Conservation (phyloP, 768 basidiomycete genomes). For the Terana coerulea region DNA sequence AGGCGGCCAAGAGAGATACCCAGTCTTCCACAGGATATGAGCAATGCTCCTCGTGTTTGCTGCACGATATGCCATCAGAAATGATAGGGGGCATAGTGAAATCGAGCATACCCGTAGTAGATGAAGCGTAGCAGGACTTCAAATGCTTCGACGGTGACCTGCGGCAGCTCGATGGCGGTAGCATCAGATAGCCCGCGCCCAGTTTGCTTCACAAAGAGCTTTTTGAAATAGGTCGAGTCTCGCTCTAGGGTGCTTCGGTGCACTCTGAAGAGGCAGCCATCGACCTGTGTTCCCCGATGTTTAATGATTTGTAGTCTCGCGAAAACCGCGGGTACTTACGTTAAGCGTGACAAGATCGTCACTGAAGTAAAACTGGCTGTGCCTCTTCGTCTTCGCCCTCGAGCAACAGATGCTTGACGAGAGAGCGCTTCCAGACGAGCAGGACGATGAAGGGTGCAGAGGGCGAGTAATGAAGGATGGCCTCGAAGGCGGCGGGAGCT, state of each 20-base stretch:
- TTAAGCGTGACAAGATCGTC: constrained; percentile 9
- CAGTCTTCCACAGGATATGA: constrained; percentile 27
- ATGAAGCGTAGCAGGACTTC: constrained; percentile 36
- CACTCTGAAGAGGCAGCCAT: constrained; percentile 35
- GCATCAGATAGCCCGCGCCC: constrained; percentile 28
- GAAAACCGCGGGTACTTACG: neutral
- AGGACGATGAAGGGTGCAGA: neutral
- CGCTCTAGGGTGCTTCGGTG: constrained; percentile 36
- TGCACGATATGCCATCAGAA: neutral
- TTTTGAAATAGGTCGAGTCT: constrained; percentile 34
- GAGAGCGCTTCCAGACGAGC: neutral
- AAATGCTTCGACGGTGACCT: constrained; percentile 30
- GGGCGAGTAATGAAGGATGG: neutral
- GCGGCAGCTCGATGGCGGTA: constrained; percentile 30
- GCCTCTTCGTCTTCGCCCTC: neutral
- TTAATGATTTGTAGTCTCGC: neutral
- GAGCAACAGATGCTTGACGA: neutral
- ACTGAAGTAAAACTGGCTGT: constrained; percentile 12
- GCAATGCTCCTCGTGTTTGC: constrained; percentile 17
- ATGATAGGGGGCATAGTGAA: neutral
- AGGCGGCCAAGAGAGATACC: constrained; percentile 36
- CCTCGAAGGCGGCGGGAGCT: neutral
- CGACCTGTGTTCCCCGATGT: too few species aligned
- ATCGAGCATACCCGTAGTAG: constrained; percentile 32
- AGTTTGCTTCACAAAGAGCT: constrained; percentile 25